Percentiles rank a stretch among this genome's conserved stretches.
Conservation (phyloP, 345 rosid genomes). For the Firmiana major region DNA sequence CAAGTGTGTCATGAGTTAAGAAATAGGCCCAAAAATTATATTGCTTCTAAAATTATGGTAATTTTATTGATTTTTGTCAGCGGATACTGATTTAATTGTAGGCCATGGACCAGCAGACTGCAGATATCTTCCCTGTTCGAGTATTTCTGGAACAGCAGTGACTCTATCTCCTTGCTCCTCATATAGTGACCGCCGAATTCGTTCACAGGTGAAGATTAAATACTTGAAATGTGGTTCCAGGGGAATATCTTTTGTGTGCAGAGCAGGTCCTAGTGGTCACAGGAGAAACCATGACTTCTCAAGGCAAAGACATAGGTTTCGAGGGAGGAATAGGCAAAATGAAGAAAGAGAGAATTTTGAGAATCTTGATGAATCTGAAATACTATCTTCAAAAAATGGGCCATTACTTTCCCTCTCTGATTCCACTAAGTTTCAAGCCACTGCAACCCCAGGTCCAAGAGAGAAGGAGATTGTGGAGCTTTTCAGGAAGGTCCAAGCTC, state of each 20-base stretch:
- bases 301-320: conserved; percentile 56
- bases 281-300: conserved; percentile 71
- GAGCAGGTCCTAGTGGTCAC: conserved; percentile 54
- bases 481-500: conserved; percentile 84
- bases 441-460: conserved; percentile 66
- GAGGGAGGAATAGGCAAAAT: conserved; percentile 54
- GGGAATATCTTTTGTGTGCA: conserved; percentile 47
- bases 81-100: conserved; percentile 22
- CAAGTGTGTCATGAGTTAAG: background rate
- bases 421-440: conserved; percentile 67
- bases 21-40: background rate
- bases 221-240: conserved; percentile 30
- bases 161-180: conserved; percentile 34
- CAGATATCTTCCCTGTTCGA: conserved; percentile 38
- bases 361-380: conserved; percentile 49
- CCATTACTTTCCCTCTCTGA: conserved; percentile 52
- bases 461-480: conserved; percentile 91
- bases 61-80: background rate
- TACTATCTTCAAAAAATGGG: conserved; percentile 57
- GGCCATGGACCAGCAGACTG: conserved; percentile 55
- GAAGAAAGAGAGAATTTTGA: conserved; percentile 59
- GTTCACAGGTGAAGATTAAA: conserved; percentile 33
- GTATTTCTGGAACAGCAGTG: conserved; percentile 44
- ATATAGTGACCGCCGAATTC: conserved; percentile 21
- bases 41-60: background rate